These are phyloP conservation scores for Lyophyllum semitale DNA, from an alignment of 768 basidiomycete species.

Conservation along the genomic window DNA sequence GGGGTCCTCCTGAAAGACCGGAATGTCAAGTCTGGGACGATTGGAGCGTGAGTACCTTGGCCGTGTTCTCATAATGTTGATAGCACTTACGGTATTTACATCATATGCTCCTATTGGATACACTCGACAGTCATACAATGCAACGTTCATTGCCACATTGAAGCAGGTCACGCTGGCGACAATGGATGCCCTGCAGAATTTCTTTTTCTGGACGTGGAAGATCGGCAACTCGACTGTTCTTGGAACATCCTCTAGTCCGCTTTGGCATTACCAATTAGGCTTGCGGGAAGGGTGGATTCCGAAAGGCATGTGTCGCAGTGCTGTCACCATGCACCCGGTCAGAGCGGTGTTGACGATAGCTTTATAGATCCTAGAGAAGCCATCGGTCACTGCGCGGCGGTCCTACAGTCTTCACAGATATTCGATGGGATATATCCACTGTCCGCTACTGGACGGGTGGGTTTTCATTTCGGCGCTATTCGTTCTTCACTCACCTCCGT, in stretches of 20 bases:
- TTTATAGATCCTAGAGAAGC: slow-evolving; percentile 47
- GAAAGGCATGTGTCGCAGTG: slow-evolving; percentile 46
- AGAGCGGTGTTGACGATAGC: background rate
- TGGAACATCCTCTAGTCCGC: slow-evolving; percentile 69
- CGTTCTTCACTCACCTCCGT: slow-evolving; percentile 4
- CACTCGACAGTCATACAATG: slow-evolving; percentile 51
- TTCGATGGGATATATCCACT: slow-evolving; percentile 59
- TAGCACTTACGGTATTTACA: background rate
- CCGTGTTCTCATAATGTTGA: background rate
- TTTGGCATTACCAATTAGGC: slow-evolving; percentile 92
- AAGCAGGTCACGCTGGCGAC: slow-evolving; percentile 71
- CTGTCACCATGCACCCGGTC: background rate
- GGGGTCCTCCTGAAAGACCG: slow-evolving; percentile 32
- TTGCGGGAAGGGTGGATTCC: slow-evolving; percentile 87
- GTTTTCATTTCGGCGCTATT: background rate
- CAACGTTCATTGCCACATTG: slow-evolving; percentile 57
- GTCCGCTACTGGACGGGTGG: slow-evolving; percentile 71
- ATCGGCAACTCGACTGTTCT: slow-evolving; percentile 79
- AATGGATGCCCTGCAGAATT: slow-evolving; percentile 92
- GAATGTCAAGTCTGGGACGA: slow-evolving; percentile 45
- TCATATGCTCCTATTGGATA: background rate
- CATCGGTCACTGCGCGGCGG: slow-evolving; percentile 41
- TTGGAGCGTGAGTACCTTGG: slow-evolving; percentile 37
- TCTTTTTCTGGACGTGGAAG: slow-evolving; percentile 98
- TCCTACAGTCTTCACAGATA: slow-evolving; percentile 36